These are phyloP conservation scores for Colletotrichum eleusines DNA, from an alignment of 2,329 filamentous ascomycete species.

Conservation along the genomic window DNA sequence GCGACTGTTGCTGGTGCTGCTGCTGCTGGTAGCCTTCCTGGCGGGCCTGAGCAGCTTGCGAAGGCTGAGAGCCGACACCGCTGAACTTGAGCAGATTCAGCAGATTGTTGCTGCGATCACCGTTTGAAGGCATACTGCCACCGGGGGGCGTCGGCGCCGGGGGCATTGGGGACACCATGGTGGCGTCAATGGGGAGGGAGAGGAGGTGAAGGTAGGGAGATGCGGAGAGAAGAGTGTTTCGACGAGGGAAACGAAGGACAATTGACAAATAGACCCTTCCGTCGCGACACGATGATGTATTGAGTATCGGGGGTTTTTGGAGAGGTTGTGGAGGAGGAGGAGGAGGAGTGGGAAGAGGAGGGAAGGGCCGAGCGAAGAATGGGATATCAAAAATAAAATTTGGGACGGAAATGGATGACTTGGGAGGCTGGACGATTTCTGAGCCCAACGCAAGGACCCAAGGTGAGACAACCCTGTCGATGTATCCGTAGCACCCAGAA, in stretches of 20 bases:
- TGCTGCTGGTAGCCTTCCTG: conserved; percentile 47
- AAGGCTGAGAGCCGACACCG: conserved; percentile 48
- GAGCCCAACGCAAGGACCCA: conserved; percentile 32
- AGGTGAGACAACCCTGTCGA: conserved; percentile 37
- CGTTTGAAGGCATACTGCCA: conserved; percentile 52
- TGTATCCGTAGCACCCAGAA: conserved; percentile 9
- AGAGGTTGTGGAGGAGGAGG: conserved; percentile 11
- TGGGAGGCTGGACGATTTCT: conserved; percentile 39
- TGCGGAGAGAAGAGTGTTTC: conserved; percentile 25
- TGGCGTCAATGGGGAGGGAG: conserved; percentile 22
- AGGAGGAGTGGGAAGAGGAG: not conserved
- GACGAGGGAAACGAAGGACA: conserved; percentile 38
- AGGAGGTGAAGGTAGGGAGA: conserved; percentile 26
- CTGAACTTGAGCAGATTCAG: conserved; percentile 74
- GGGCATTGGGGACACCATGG: conserved; percentile 56
- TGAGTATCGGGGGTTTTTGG: not conserved
- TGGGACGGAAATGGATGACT: conserved; percentile 38
- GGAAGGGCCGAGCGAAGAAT: conserved; percentile 12
- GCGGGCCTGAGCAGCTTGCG: conserved; percentile 41
- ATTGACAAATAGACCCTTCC: conserved; percentile 39
- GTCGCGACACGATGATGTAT: conserved; percentile 27
- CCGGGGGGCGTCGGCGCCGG: conserved; percentile 64
- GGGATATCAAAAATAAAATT: conserved; percentile 37
- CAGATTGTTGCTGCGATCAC: conserved; percentile 66
- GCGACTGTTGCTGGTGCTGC: conserved; percentile 46